These are phyloP conservation scores for Fusarium virguliforme DNA, from an alignment of 2,329 filamentous ascomycete genomes.

Conservation along the genomic window DNA sequence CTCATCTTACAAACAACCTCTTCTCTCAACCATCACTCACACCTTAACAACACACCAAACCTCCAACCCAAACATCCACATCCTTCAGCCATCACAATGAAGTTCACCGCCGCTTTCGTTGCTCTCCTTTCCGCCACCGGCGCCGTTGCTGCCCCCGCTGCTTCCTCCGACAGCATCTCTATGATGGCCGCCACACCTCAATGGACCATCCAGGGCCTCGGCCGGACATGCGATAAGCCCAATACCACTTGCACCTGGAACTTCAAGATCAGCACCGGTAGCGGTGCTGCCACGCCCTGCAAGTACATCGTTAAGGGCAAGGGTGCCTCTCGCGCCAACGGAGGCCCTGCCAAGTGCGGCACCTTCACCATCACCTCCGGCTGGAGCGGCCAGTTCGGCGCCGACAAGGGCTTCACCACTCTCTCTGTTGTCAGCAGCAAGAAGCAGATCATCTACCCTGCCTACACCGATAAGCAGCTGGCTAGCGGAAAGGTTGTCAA, in stretches of 20 bases:
- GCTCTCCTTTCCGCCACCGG: constrained; percentile 52
- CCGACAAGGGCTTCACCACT: constrained; percentile 68
- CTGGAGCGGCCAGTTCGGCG: constrained; percentile 71
- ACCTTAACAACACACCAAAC: not conserved
- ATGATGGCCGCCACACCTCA: constrained; percentile 59
- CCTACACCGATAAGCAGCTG: constrained; percentile 68
- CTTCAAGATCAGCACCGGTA: constrained; percentile 63
- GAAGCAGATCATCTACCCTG: constrained; percentile 65
- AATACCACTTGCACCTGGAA: constrained; percentile 62
- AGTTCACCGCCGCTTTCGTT: constrained; percentile 59
- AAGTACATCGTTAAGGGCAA: constrained; percentile 53
- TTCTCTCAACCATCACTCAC: not conserved
- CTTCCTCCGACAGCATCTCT: constrained; percentile 49
- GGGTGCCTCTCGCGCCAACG: constrained; percentile 56
- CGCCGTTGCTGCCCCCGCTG: constrained; percentile 56
- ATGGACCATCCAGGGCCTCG: constrained; percentile 61
- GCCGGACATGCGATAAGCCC: constrained; percentile 58
- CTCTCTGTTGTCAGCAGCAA: constrained; percentile 62
- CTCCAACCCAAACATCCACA: constrained; percentile 1
- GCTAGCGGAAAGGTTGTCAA: constrained; percentile 61
- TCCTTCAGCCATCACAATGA: constrained; percentile 56
- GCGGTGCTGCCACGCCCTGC: constrained; percentile 55
- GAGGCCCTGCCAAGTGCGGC: constrained; percentile 63
- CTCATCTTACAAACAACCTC: constrained; percentile 12
- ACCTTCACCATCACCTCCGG: constrained; percentile 66